Evolutionary conservation across 2,329 filamentous ascomycete genomes (phyloP).

Genomic region (Neonectria sp.): DNA sequence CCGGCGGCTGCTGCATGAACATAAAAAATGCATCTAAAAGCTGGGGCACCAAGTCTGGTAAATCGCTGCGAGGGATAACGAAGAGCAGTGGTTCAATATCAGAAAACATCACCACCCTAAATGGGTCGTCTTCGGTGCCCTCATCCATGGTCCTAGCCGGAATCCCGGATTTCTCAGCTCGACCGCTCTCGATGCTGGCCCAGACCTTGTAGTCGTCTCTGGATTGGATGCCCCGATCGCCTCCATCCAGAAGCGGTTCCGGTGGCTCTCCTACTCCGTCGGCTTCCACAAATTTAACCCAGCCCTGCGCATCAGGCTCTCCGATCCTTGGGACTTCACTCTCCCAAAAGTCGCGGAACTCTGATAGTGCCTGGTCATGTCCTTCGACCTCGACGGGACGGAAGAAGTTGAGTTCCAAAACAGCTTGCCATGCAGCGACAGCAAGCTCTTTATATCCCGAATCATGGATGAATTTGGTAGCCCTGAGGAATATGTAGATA

Average conservation of each 20-base stretch:
- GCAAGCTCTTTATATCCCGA: slow-evolving; percentile 85
- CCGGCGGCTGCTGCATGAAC: slow-evolving; percentile 76
- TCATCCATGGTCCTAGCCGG: slow-evolving; percentile 85
- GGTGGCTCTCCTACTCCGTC: slow-evolving; percentile 57
- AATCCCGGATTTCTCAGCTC: slow-evolving; percentile 63
- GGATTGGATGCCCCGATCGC: slow-evolving; percentile 42
- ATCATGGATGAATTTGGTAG: slow-evolving; percentile 82
- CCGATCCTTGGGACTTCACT: slow-evolving; percentile 85
- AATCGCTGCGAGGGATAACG: slow-evolving; percentile 58
- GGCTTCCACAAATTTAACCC: slow-evolving; percentile 68
- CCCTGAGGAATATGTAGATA: slow-evolving; percentile 80
- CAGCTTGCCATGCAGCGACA: slow-evolving; percentile 85
- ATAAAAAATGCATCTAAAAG: slow-evolving; percentile 80
- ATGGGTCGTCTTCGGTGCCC: slow-evolving; percentile 84
- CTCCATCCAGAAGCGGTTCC: slow-evolving; percentile 48
- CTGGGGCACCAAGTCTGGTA: slow-evolving; percentile 56
- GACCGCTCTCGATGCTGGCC: slow-evolving; percentile 68
- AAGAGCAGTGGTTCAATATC: slow-evolving; percentile 79
- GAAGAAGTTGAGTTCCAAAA: slow-evolving; percentile 80
- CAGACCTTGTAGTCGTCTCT: slow-evolving; percentile 67
- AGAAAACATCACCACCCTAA: slow-evolving; percentile 83
- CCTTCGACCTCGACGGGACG: slow-evolving; percentile 60
- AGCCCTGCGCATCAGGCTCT: slow-evolving; percentile 79
- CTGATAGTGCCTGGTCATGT: slow-evolving; percentile 48
- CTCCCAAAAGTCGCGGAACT: slow-evolving; percentile 87